These are phyloP conservation scores for Urostyla sp. DNA, from an alignment of 73 alveolate species.

Conservation along the genomic window DNA sequence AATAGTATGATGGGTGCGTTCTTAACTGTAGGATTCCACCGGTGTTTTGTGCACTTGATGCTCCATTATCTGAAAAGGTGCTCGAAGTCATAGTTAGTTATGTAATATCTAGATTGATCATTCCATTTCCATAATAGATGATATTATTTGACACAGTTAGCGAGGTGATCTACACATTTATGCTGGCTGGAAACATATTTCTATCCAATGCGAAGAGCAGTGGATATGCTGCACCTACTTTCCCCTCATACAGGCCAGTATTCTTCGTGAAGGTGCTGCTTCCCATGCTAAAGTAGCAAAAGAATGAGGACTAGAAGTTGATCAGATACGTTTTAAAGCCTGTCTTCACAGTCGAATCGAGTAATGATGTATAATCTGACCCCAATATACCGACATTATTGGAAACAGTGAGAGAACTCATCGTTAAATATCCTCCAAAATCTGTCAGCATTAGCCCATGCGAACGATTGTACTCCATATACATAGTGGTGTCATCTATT, in stretches of 20 bases:
- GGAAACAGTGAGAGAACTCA: background rate
- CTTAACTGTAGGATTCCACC: background rate
- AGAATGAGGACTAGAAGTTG: constrained; percentile 1
- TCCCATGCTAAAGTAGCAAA: background rate
- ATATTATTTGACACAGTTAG: background rate
- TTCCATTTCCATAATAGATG: constrained; percentile 8
- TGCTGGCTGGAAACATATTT: background rate
- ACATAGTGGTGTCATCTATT: background rate
- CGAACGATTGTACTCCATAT: background rate
- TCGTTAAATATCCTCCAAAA: constrained; percentile 20
- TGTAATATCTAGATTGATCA: constrained; percentile 22
- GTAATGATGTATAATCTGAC: background rate
- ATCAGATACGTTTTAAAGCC: constrained; percentile 41
- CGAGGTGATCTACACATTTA: background rate
- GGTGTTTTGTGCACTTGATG: background rate
- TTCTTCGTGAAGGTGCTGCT: background rate
- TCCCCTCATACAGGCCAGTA: background rate
- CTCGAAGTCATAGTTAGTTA: background rate
- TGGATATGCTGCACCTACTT: background rate
- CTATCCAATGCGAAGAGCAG: background rate
- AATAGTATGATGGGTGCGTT: background rate
- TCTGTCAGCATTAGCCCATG: constrained; percentile 10
- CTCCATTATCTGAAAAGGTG: background rate
- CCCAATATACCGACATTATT: constrained; percentile 30
- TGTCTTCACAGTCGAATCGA: background rate